Conservation (phyloP, 2,329 filamentous ascomycete genomes). For the Trichoderma arundinaceum region DNA sequence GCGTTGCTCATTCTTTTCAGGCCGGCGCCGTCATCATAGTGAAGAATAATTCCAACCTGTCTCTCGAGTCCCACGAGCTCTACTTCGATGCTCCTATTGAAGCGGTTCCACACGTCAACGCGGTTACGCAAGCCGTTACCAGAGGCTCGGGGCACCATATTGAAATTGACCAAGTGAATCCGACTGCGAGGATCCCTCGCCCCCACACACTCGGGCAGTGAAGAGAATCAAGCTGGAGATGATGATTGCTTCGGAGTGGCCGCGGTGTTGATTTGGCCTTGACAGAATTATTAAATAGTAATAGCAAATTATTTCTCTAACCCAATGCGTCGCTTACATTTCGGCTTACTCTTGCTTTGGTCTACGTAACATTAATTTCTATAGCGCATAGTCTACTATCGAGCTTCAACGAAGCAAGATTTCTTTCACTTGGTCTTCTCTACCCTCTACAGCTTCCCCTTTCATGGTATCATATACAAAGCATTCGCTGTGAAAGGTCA, state of each 20-base stretch:
- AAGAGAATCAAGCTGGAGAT: neutral
- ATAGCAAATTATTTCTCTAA: neutral
- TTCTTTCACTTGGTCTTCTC: neutral
- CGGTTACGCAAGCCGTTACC: neutral
- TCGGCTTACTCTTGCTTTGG: too few species aligned
- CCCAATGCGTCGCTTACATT: too few species aligned
- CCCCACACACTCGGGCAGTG: neutral
- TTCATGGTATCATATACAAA: slow-evolving; percentile 13
- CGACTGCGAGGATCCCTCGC: neutral
- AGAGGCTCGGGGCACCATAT: neutral
- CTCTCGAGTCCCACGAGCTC: slow-evolving; percentile 26
- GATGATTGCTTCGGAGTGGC: neutral
- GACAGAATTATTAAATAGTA: slow-evolving; percentile 16
- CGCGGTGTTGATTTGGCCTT: neutral
- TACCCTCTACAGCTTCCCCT: slow-evolving; percentile 12
- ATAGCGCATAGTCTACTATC: too few species aligned
- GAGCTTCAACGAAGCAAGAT: slow-evolving; percentile 12
- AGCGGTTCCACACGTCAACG: slow-evolving; percentile 24
- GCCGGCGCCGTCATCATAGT: slow-evolving; percentile 20
- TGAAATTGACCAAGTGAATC: neutral
- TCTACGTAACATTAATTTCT: neutral
- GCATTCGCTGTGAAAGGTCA: slow-evolving; percentile 22
- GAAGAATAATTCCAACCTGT: slow-evolving; percentile 16
- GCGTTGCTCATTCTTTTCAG: slow-evolving; percentile 26
- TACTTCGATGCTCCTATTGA: neutral